Conservation (phyloP, 1,139 yeast genomes). For the Suhomyces guaymorum region DNA sequence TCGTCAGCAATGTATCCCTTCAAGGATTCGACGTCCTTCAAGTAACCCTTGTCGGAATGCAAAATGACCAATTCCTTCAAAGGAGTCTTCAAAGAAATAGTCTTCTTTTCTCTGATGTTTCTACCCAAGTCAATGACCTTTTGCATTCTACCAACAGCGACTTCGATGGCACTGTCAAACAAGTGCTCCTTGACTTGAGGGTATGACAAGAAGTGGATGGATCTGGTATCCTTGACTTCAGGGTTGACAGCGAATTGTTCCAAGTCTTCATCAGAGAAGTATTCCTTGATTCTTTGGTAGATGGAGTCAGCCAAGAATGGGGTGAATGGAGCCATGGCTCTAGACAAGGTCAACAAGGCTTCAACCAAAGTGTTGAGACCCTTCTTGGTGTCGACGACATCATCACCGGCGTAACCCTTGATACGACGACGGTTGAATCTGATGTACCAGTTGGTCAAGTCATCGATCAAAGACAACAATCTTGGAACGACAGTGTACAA, state of each 20-base stretch:
- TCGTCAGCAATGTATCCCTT: slow-evolving; percentile 83
- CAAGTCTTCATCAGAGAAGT: slow-evolving; percentile 57
- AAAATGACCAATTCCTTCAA: slow-evolving; percentile 83
- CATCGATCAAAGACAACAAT: slow-evolving; percentile 83
- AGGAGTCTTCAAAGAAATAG: slow-evolving; percentile 92
- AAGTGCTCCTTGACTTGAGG: slow-evolving; percentile 85
- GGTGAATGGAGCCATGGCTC: slow-evolving; percentile 99
- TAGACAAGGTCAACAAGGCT: slow-evolving; percentile 80
- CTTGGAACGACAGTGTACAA: slow-evolving; percentile 95
- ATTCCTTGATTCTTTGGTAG: slow-evolving; percentile 70
- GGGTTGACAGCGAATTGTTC: slow-evolving; percentile 44
- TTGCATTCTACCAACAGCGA: slow-evolving; percentile 94
- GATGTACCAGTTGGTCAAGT: slow-evolving; percentile 98
- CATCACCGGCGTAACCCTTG: slow-evolving; percentile 79
- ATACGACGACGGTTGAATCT: slow-evolving; percentile 97
- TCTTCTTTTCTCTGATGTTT: slow-evolving; percentile 93
- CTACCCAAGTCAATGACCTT: slow-evolving; percentile 95
- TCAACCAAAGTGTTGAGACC: slow-evolving; percentile 91
- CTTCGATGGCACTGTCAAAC: slow-evolving; percentile 74
- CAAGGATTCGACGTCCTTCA: slow-evolving; percentile 76
- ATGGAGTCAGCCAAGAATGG: slow-evolving; percentile 93
- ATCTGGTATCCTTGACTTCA: slow-evolving; percentile 58
- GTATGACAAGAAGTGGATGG: slow-evolving; percentile 89
- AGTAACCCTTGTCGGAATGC: slow-evolving; percentile 73
- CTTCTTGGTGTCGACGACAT: slow-evolving; percentile 75